Percentiles rank a stretch among this genome's conserved stretches.
These are phyloP conservation scores for Combretum micranthum DNA, from an alignment of 345 rosid genomes.

Conservation along the genomic window DNA sequence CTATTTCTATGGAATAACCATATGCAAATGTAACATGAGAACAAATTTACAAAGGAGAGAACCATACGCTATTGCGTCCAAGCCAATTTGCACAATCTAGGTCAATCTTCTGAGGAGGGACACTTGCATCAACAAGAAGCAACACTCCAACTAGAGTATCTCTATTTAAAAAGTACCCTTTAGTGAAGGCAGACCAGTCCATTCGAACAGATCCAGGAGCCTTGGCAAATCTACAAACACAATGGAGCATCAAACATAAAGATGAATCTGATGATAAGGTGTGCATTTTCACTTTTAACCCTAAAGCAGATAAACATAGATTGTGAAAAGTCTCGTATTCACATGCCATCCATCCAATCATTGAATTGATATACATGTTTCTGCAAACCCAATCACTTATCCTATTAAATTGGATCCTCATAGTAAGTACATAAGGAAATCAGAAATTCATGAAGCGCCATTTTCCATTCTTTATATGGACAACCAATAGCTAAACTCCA, in stretches of 20 bases:
- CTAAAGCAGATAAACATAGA: too few relatives aligned
- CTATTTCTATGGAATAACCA: background rate
- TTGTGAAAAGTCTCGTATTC: too few relatives aligned
- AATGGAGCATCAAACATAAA: background rate
- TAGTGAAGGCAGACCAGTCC: slow-evolving; percentile 92
- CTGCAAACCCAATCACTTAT: too few relatives aligned
- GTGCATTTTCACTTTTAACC: too few relatives aligned
- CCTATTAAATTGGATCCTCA: too few relatives aligned
- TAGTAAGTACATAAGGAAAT: too few relatives aligned
- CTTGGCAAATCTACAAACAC: slow-evolving; percentile 59
- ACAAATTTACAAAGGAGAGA: background rate
- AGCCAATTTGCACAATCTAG: slow-evolving; percentile 97
- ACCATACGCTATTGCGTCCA: slow-evolving; percentile 69
- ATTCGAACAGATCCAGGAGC: slow-evolving; percentile 71
- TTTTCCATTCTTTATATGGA: too few relatives aligned
- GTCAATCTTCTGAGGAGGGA: slow-evolving; percentile 89
- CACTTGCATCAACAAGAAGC: slow-evolving; percentile 84
- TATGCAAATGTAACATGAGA: background rate
- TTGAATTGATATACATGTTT: too few relatives aligned
- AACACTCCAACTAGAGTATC: slow-evolving; percentile 67
- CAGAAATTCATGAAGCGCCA: too few relatives aligned
- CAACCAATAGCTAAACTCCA: too few relatives aligned
- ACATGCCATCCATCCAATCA: too few relatives aligned
- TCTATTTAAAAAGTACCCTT: slow-evolving; percentile 85
- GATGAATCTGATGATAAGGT: background rate